Evolutionary conservation across 345 rosid genomes (phyloP).

Genomic region (Bruguiera parviflora): DNA sequence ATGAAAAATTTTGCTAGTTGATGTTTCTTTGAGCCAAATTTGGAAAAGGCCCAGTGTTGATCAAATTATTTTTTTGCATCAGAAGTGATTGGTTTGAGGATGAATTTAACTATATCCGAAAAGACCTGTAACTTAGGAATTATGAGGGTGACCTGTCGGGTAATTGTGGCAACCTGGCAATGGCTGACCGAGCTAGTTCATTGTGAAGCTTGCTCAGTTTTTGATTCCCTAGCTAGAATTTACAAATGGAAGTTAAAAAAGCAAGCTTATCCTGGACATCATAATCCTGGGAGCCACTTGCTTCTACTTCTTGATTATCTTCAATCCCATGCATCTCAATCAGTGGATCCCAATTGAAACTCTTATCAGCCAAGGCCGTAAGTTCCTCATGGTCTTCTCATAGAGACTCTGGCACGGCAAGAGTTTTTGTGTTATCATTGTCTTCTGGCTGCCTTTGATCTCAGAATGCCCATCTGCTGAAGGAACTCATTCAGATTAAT

Average conservation of each 20-base stretch:
- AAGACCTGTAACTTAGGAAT: constrained; percentile 8
- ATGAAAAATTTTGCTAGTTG: neutral
- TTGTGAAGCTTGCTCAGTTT: too few relatives aligned
- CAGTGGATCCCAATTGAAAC: constrained; percentile 67
- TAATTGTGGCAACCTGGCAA: too few relatives aligned
- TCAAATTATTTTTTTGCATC: constrained; percentile 5
- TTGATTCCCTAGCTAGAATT: constrained; percentile 36
- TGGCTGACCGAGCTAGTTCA: too few relatives aligned
- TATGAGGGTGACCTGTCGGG: neutral
- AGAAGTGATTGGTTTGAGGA: neutral
- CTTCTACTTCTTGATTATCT: constrained; percentile 34
- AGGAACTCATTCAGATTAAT: constrained; percentile 90
- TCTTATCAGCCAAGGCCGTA: constrained; percentile 36
- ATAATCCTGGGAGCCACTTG: constrained; percentile 39
- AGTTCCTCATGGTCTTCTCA: constrained; percentile 38
- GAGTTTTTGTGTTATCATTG: constrained; percentile 13
- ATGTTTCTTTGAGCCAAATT: constrained; percentile 1
- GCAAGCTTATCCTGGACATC: constrained; percentile 52
- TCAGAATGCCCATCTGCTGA: constrained; percentile 76
- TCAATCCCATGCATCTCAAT: constrained; percentile 53
- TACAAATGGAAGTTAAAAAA: constrained; percentile 63
- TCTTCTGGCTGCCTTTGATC: constrained; percentile 34
- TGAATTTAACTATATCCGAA: constrained; percentile 5
- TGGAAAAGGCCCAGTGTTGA: neutral
- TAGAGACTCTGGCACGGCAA: constrained; percentile 29